Base-by-base conservation (phyloP, 2,329 filamentous ascomycete genomes). In the Huntiella omanensis region DNA sequence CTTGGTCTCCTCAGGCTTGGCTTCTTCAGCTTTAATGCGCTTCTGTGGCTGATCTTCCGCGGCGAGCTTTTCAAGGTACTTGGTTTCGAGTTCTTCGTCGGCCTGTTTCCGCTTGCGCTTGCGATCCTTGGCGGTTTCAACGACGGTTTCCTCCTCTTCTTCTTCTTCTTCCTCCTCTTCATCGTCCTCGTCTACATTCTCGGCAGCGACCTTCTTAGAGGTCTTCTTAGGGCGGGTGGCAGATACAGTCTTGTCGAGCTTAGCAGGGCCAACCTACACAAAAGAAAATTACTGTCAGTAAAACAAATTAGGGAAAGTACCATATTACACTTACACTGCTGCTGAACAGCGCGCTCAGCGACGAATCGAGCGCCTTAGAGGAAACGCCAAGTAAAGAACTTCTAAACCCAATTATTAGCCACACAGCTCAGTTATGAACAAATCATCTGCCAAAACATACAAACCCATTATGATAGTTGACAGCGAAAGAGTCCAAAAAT, bases 71-170 rank as follows among this genome's bases (percentile, higher is more conserved):
- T 71, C 65, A 62, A 88, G 65, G 55, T 87, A 86, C 43, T 71
- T 73, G 48, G 68, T 71, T 56, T 86, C 82, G 2, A 86, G 61
- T 47, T 83, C 75, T 17, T 83, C 77, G 49, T 80, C 71, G 8
- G 79, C 73, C 32, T 80, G 70, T 47, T 68, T 77, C 49, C 79
- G 68, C 63, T 81, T 83, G 51, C 78, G 69, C 59, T 81, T 82
- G 28, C 71, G 66, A 7, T 73, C 67, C 47, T 69, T 66, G 61
- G 57, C 54, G 55, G 60, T 55, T 60, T 47, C 62, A 60, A 52
- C 64, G 59, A 33, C 59, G 45, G 42, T 33, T 5, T 60, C 60
- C 47, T 68, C 56, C 10, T 56, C 58, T 4, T 58, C 57, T 5
- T 53, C 53, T 2, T 60, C 57, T 28, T 57, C 57, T 12, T 56